Conservation (phyloP, 192 early-diverging fungal genomes). For the Coemansia biformis region DNA sequence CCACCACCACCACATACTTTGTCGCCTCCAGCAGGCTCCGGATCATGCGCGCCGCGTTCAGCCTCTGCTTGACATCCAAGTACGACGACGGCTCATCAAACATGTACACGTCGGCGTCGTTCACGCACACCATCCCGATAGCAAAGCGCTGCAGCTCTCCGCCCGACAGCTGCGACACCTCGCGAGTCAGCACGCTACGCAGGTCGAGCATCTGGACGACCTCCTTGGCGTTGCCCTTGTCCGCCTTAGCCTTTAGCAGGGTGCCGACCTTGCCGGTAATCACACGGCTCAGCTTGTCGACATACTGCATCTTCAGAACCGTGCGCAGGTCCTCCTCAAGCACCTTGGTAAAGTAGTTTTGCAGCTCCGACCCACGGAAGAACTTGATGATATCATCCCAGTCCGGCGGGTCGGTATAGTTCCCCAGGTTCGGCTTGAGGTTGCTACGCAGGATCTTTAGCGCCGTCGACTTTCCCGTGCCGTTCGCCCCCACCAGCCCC, state of each 20-base stretch:
- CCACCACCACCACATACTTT: conserved; percentile 90
- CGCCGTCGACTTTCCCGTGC: conserved; percentile 91
- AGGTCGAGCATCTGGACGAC: conserved; percentile 75
- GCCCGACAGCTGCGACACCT: conserved; percentile 81
- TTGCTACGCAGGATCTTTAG: conserved; percentile 90
- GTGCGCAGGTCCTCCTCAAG: conserved; percentile 92
- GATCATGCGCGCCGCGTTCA: conserved; percentile 92
- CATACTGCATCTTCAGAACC: conserved; percentile 95
- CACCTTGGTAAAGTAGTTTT: conserved; percentile 98
- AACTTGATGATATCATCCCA: conserved; percentile 95
- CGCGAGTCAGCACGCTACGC: conserved; percentile 73
- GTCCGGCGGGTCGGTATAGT: conserved; percentile 78
- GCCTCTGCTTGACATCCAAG: conserved; percentile 97
- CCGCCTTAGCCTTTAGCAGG: conserved; percentile 65
- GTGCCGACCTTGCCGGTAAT: conserved; percentile 73
- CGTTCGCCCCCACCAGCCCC: conserved; percentile 96
- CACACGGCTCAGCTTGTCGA: conserved; percentile 80
- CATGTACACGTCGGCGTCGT: conserved; percentile 93
- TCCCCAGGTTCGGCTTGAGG: conserved; percentile 93
- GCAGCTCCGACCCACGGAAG: conserved; percentile 95
- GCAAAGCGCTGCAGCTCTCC: conserved; percentile 98
- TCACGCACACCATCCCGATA: conserved; percentile 78
- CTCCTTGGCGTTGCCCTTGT: conserved; percentile 66
- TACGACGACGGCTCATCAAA: conserved; percentile 98
- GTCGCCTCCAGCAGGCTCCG: conserved; percentile 69